Base-by-base conservation (phyloP, 768 basidiomycete species). In the Lentinula raphanica region DNA sequence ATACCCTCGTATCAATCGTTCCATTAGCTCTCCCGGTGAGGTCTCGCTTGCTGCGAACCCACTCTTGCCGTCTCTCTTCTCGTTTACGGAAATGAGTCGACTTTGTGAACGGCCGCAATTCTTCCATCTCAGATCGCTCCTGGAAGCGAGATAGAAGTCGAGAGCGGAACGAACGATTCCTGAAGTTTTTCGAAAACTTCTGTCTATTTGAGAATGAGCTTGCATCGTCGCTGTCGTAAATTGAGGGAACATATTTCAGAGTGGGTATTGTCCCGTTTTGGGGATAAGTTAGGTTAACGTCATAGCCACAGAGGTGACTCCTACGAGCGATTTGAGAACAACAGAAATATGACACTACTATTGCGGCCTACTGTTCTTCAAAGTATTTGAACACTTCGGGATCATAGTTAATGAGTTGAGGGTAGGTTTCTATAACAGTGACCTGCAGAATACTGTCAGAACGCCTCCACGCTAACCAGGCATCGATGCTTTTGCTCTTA, bases 401-500 rank as follows among this genome's bases (percentile, higher is more conserved):
- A 60, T 90, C 84, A 63, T 90, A 90, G 32, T 81, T 85, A 53
- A 91, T 88, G 28, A 90, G 71, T 65, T 90, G 88, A 1, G 89
- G 89, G 65, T 85, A 87, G 3, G 89, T 90, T 70, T 87, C 81
- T 17, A 90, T 68, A 29, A 86, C 74, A 56, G 68, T 77, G 40
- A 83, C 66, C 86, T 86, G 60, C 5, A 31, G 21, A 61, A 25
- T 55, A 46, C 19, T 5, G 36, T 56, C 25, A 8, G 53, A 28
- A 32, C 29, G 23, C 15, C 39, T 12, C 15, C 31, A 17, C 19
- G 12, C 36, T 7, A 17, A 8, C 27, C 13, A 12, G 40, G n/a
- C n/a, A 29, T 17, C 12, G 28, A 40, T 29, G 21, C 6, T 11
- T 15, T 51, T 28, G 31, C 38, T 68, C 78, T 63, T 65, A 88